Base-by-base conservation (phyloP, 306 rosid genomes). In the Clitoria ternatea region DNA sequence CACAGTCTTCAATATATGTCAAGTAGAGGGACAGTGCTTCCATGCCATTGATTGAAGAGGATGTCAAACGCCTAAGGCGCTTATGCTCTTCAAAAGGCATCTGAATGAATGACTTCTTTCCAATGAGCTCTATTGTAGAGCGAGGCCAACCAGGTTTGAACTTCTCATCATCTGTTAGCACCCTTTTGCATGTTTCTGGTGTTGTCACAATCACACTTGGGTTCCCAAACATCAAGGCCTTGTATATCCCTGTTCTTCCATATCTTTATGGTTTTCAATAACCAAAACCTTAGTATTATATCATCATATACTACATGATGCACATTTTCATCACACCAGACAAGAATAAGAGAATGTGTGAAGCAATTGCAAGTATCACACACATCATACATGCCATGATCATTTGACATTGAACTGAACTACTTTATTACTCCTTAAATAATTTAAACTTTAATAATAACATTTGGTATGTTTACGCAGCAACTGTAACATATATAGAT, bases 81-180 rank as follows among this genome's bases (percentile, higher is more conserved):
- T 83, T 88, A 66, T 93, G 98, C 52, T 90, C 98, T 48, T 93
- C 94, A 3, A 1, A 74, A 32, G 89, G 17, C 27, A 93, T 90
- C 4, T 74, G 74, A 13, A 88, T 75, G 78, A 93, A 90, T 12
- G 98, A 93, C 7, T 81, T 93, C 79, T 48, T 85, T 50, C 98
- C 97, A 7, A 93, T 87, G 26, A 93, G 96, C 15, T 87, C 81
- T 40, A 88, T 43, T 0, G 98, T 69, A 4, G 98, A 79, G 9
- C 7, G 69, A 62, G 98, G 98, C 98, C 98, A 93, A 26, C 98
- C 98, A 0, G 86, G 61, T 50, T 45, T 67, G 29, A 93, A 93
- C 10, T 80, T 81, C 0, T 85, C 92, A 69, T 93, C 98, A 44
- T 93, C 97, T 23, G 89, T 88, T 66, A 93, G 62, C 64, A 90